phyloP scores from a whole-genome alignment of 176 grass and related monocot species.

The Oryza meyeriana region DNA sequence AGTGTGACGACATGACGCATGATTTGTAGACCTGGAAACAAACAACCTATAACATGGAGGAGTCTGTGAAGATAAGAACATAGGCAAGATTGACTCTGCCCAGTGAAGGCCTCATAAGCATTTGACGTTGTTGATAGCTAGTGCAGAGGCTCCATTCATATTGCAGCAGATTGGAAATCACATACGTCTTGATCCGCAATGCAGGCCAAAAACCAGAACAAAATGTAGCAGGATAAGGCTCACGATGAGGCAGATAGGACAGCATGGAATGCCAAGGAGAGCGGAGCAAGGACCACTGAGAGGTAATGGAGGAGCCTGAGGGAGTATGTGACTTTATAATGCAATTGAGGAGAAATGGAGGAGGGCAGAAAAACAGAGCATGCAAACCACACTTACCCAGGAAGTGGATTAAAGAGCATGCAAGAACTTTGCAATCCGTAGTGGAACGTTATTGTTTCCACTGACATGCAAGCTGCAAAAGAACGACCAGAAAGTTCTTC shows the following conservation, averaged over 20 bases:
- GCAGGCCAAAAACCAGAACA: neutral
- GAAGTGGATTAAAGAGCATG: neutral
- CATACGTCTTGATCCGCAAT: neutral
- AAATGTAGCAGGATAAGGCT: too few relatives aligned
- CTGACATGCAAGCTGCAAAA: neutral
- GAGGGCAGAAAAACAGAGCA: neutral
- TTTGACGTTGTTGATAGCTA: neutral
- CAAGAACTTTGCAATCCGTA: neutral
- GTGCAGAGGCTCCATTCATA: neutral
- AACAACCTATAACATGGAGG: neutral
- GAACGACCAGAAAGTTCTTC: neutral
- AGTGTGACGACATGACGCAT: neutral
- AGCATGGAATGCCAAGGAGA: neutral
- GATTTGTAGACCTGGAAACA: neutral
- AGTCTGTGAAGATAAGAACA: neutral
- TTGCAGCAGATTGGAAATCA: neutral
- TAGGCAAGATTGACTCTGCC: neutral
- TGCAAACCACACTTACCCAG: neutral
- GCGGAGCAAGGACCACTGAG: neutral
- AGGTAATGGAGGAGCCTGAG: neutral
- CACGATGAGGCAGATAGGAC: neutral
- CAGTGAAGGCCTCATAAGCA: neutral
- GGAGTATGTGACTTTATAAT: neutral
- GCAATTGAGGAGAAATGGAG: neutral
- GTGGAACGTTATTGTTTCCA: neutral